Evolutionary conservation across 257 asterid genomes (phyloP), one percentile per base, ranked within the genome.

Genomic region (Nicotiana knightiana): DNA sequence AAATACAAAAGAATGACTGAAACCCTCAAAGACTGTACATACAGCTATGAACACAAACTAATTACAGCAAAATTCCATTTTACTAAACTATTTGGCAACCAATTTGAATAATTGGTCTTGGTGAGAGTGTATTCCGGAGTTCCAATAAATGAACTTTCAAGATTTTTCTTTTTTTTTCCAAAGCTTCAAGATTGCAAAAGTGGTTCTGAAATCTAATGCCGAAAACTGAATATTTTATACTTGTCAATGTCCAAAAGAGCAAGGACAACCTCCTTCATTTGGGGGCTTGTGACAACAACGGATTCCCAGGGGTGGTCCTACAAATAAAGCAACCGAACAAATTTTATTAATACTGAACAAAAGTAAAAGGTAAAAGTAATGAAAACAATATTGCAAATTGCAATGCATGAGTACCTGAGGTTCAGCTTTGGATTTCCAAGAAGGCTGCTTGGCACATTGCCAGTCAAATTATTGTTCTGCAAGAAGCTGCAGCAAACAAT

Each of bases 391-490:
- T 39, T 2, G 10, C 1, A 37, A 32, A 10, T 7, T 64, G 33
- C 65, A 12, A 67, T 54, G 79, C 5, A 3, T 46, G 61, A 71
- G 28, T 65, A 94, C 99, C 94, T 92, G 33, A 94, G 86, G 62
- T 86, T 83, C 85, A 91, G 79, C 61, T 91, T 93, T 11, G 96
- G 82, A 80, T 90, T 94, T 82, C 84, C 86, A 0, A 67, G 16
- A 81, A 96, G 94, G 87, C 18, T 83, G 87, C 85, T 85, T 11
- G 99, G 99, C 80, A 96, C 87, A 75, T 85, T 89, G 58, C 99
- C 99, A n/a, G 93, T 89, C 73, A 96, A 90, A 81, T 96, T 96
- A 90, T 96, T 96, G 88, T 92, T 94, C 76, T 96, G 93, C 88
- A 96, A 57, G 85, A 89, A 93, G 76, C 99, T 96, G 93, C 63